A percentile compares a stretch with the other conserved stretches of the same genome.
These are phyloP conservation scores for Daldinia sp. DNA, from an alignment of 2,329 filamentous ascomycete species.

Conservation along the genomic window DNA sequence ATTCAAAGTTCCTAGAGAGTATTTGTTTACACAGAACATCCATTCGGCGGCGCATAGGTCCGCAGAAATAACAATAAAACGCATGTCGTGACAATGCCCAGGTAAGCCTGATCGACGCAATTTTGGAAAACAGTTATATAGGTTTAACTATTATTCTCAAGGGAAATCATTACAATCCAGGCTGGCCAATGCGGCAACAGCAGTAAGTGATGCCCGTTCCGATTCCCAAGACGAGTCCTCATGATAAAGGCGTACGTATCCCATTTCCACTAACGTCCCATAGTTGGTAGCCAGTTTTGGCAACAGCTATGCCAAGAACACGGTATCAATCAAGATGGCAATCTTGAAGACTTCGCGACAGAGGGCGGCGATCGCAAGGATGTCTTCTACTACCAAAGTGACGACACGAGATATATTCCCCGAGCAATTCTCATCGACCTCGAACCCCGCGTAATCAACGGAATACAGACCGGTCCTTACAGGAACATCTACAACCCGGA, in stretches of 20 bases:
- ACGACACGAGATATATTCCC: constrained; percentile 98
- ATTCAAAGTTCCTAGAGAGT: neutral
- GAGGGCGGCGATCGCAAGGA: constrained; percentile 98
- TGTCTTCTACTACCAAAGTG: constrained; percentile 99
- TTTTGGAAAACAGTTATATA: neutral
- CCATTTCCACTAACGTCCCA: constrained; percentile 48
- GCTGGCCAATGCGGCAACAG: constrained; percentile 99
- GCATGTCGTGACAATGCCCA: constrained; percentile 41
- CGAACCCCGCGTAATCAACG: constrained; percentile 91
- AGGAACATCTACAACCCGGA: constrained; percentile 99
- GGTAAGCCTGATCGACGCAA: constrained; percentile 24
- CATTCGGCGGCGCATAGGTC: neutral
- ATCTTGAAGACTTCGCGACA: constrained; percentile 96
- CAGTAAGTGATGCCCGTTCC: constrained; percentile 70
- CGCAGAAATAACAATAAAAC: neutral
- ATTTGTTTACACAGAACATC: neutral
- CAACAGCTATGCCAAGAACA: constrained; percentile 98
- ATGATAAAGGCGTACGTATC: neutral
- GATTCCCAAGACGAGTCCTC: neutral
- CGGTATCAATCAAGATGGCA: constrained; percentile 96
- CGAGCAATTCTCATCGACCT: constrained; percentile 94
- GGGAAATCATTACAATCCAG: constrained; percentile 99
- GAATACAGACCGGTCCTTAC: constrained; percentile 92
- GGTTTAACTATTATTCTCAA: constrained; percentile 50
- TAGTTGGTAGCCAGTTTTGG: constrained; percentile 98